Evolutionary conservation across 202 grass and related monocot species (phyloP), one percentile per base, ranked within the genome.

Genomic region (Schoenoplectus tabernaemontani): DNA sequence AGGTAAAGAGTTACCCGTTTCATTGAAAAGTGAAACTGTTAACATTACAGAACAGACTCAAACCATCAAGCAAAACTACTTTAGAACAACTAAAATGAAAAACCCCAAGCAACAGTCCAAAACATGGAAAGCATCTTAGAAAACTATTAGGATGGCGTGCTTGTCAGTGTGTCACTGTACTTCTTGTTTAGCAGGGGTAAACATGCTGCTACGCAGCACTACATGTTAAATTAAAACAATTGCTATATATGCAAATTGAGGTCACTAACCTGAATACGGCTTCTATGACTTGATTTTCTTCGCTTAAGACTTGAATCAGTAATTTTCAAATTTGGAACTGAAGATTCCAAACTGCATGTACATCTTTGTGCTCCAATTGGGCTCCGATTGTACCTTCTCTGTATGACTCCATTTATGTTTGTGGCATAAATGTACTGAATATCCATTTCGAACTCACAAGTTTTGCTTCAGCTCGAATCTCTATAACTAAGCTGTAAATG

Each of bases 331-430:
- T 70, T 58, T 64, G 90, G 72, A 33, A 83, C 22, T 32, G 15
- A 57, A 69, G 78, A 79, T 43, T 82, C 54, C 51, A 81, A 87
- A 10, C 58, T 85, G 37, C 82, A 72, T 22, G 83, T 85, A 78
- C 83, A 86, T 84, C 81, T 89, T 77, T 75, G 84, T 26, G 70
- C 70, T 79, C 53, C 77, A 86, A 79, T 79, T 34, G 78, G 58
- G 3, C 73, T 77, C 17, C 4, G 58, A 71, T 77, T 84, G 46
- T 82, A 65, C 72, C 85, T 88, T 64, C 69, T 64, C 62, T 89
- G 89, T 13, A 76, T 81, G 43, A 75, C 68, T 73, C 88, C 86
- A 80, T 80, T 86, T 58, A 95, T 83, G 77, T 86, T 89, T 82
- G 91, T 62, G 69, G 91, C 84, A 54, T 85, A 88, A 9, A 91